A percentile compares a stretch with the other conserved stretches of the same genome.
phyloP scores from a whole-genome alignment of 23 red algal genomes.

The Gracilariopsis chorda region DNA sequence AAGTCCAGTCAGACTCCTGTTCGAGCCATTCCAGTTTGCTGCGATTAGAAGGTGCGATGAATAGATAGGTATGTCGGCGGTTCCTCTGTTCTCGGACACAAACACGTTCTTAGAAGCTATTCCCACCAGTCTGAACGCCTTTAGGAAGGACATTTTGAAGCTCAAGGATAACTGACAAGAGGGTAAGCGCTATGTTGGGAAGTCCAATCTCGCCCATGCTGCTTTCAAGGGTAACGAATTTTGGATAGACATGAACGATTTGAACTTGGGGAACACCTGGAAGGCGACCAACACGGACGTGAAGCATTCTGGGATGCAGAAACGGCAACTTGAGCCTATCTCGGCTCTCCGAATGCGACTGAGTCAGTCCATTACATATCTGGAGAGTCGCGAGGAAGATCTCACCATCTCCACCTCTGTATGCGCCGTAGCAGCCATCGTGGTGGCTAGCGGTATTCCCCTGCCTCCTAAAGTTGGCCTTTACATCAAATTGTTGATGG shows the following conservation, averaged over 20 bases:
- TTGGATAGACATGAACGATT: constrained; percentile 8
- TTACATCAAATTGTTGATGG: constrained; percentile 75
- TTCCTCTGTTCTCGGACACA: constrained; percentile 62
- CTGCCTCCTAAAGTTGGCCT: constrained; percentile 71
- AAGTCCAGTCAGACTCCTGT: too few species aligned
- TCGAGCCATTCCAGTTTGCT: too few species aligned
- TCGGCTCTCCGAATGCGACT: constrained; percentile 60
- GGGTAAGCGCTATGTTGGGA: constrained; percentile 9
- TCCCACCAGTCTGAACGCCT: constrained; percentile 7
- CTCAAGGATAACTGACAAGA: constrained; percentile 1
- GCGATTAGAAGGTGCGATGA: too few species aligned
- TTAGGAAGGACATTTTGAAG: constrained; percentile 27
- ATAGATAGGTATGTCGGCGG: constrained; percentile 49
- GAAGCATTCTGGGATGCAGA: constrained; percentile 18
- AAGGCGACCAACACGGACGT: background rate
- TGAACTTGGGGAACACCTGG: constrained; percentile 43
- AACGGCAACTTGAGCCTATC: constrained; percentile 40
- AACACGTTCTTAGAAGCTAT: constrained; percentile 50
- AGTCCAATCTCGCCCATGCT: constrained; percentile 14
- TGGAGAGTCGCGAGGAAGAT: constrained; percentile 6
- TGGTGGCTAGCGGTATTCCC: background rate
- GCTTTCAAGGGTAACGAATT: background rate
- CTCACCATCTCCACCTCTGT: constrained; percentile 36
- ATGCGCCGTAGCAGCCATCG: constrained; percentile 47
- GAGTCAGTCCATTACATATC: constrained; percentile 57